These are phyloP conservation scores for Neolentinus lepideus DNA, from an alignment of 1,284 basidiomycete species.

Conservation along the genomic window DNA sequence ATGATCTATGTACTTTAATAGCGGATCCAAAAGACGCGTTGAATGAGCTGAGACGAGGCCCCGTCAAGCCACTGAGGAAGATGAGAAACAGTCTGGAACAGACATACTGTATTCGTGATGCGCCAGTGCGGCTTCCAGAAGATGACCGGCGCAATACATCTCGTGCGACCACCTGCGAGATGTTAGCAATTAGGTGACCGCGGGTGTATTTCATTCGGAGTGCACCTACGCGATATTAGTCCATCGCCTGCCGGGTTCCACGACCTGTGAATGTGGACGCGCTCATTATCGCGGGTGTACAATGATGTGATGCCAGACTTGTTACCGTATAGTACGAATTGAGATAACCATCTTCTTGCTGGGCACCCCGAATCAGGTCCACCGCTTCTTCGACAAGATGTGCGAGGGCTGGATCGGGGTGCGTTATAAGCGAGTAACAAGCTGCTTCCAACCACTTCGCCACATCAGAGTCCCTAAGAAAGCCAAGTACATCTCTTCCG, in stretches of 20 bases:
- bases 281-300: background rate
- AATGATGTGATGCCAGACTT: background rate
- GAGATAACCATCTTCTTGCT: slow-evolving; percentile 16
- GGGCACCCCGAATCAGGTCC: slow-evolving; percentile 13
- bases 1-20: slow-evolving; percentile 13
- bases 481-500: background rate
- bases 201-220: background rate
- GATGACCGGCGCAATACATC: slow-evolving; percentile 16
- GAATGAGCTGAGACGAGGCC: slow-evolving; percentile 2
- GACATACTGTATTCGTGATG: slow-evolving; percentile 13
- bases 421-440: slow-evolving; percentile 10
- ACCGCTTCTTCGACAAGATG: slow-evolving; percentile 15
- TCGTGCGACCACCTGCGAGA: slow-evolving; percentile 15
- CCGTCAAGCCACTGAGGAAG: background rate
- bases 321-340: slow-evolving; percentile 17
- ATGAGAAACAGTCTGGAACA: background rate
- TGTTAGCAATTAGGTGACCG: background rate
- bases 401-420: slow-evolving; percentile 7
- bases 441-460: slow-evolving; percentile 18
- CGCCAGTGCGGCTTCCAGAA: slow-evolving; percentile 16
- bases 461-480: slow-evolving; percentile 15
- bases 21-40: slow-evolving; percentile 10
- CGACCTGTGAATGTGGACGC: slow-evolving; percentile 9
- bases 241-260: slow-evolving; percentile 15
- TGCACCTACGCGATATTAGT: slow-evolving; percentile 16